Conservation (phyloP, 176 grass and related monocot genomes). For the Hordeum marinum region DNA sequence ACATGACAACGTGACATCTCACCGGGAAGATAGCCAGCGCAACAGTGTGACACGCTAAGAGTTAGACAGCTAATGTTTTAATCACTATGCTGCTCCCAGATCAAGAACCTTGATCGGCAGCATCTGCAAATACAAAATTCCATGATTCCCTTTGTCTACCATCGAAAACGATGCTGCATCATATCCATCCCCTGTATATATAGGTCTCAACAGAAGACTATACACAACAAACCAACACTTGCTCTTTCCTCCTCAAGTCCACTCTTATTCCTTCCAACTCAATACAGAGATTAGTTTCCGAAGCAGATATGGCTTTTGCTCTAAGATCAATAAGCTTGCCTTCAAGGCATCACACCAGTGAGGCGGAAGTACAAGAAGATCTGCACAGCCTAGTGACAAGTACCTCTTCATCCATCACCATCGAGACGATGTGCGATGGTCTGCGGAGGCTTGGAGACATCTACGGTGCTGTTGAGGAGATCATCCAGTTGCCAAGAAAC, state of each 20-base stretch:
- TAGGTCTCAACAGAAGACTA: neutral
- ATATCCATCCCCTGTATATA: neutral
- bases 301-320: slow-evolving; percentile 13
- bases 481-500: slow-evolving; percentile 27
- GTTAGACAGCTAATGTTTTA: neutral
- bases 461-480: slow-evolving; percentile 22
- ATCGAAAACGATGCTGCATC: neutral
- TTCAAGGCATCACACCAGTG: slow-evolving; percentile 25
- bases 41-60: neutral
- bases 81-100: slow-evolving; percentile 4
- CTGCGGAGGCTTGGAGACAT: slow-evolving; percentile 22
- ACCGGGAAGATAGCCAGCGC: neutral
- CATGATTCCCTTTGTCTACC: slow-evolving; percentile 12
- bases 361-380: slow-evolving; percentile 8
- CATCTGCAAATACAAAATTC: neutral
- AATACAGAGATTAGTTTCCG: neutral
- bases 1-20: slow-evolving; percentile 1
- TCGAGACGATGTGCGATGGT: neutral
- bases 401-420: slow-evolving; percentile 11
- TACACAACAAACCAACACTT: neutral
- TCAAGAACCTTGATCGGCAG: neutral
- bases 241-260: neutral
- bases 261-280: neutral
- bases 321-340: slow-evolving; percentile 31
- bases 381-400: slow-evolving; percentile 12